Base-by-base conservation (phyloP, 257 asterid genomes). In the Solanum chiquidenum region DNA sequence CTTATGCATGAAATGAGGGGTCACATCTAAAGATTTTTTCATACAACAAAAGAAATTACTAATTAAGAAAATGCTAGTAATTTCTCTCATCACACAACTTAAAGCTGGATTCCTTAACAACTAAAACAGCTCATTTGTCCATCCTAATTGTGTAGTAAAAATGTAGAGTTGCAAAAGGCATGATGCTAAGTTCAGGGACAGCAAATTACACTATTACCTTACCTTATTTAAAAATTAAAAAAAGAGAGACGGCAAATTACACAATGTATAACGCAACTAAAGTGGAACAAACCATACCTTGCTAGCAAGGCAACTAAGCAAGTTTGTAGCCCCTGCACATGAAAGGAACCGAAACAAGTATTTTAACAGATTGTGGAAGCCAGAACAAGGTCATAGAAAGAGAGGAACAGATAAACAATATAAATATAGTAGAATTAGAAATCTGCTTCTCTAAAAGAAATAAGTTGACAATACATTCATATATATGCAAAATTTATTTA, bases 301-400 rank as follows among this genome's bases (percentile, higher is more conserved):
- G 98, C 94, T 75, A 96, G 88, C 76, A 94, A 83, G 76, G 98
- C 94, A 87, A 94, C 98, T 79, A 95, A 89, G 92, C 98, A 96
- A 83, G 98, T 94, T 86, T 93, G 98, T 92, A 96, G 87, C 34
- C 98, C 98, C 98, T 96, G 96, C 85, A 80, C 68, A 29, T 46
- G 85, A 80, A 79, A 80, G 85, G 35, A 80, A 44, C 27, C 27
- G 0, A 80, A 76, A 27, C 27, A 46, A 29, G 13, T 25, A 16
- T 34, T 16, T 80, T 27, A 80, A 80, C 68, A 46, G 27, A 80
- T 80, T 46, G 85, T 14, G 42, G 38, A 77, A 80, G 40, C 68
- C 11, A 80, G 40, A 29, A 29, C 27, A 80, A 27, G 85, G 27
- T 46, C 85, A 80, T 29, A 80, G 9, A 80, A 80, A 29, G 40